A percentile compares a stretch with the other conserved stretches of the same genome.
Conservation (phyloP, 306 rosid genomes). For the Citrullus amarus region DNA sequence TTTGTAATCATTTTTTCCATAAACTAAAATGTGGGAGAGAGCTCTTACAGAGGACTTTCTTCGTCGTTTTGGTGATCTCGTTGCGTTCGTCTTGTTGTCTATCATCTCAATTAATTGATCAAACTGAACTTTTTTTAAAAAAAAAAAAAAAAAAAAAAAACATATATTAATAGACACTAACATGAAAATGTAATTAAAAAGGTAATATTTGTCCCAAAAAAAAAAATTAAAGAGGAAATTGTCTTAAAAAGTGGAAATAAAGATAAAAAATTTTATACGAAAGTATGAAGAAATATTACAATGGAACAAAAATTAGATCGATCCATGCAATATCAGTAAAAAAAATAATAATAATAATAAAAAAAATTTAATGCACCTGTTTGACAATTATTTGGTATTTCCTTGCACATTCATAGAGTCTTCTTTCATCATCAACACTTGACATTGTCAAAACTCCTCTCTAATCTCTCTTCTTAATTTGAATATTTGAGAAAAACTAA, state of each 20-base stretch:
- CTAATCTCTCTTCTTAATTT: not conserved
- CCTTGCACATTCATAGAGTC: conserved; percentile 18
- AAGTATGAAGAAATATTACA: not conserved
- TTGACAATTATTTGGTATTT: conserved; percentile 19
- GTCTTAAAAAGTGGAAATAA: too few species aligned
- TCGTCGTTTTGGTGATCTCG: conserved; percentile 9
- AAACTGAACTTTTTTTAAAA: conserved; percentile 2
- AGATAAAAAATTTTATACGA: not conserved
- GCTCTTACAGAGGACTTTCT: conserved; percentile 1
- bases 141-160: not conserved
- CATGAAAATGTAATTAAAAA: not conserved
- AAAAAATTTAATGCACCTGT: not conserved
- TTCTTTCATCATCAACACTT: conserved; percentile 23
- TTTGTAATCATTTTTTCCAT: too few species aligned
- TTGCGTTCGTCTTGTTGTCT: conserved; percentile 3
- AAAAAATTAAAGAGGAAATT: too few species aligned
- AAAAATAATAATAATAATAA: too few species aligned
- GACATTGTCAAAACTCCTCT: conserved; percentile 19
- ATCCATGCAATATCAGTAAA: not conserved
- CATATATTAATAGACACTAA: not conserved
- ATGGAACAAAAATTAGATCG: not conserved
- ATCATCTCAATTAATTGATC: conserved; percentile 28
- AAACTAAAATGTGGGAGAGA: not conserved
- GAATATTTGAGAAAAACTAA: not conserved
- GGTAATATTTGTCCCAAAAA: too few species aligned